Evolutionary conservation across 2,329 filamentous ascomycete species (phyloP).

Genomic region (Sporothrix brasiliensis): DNA sequence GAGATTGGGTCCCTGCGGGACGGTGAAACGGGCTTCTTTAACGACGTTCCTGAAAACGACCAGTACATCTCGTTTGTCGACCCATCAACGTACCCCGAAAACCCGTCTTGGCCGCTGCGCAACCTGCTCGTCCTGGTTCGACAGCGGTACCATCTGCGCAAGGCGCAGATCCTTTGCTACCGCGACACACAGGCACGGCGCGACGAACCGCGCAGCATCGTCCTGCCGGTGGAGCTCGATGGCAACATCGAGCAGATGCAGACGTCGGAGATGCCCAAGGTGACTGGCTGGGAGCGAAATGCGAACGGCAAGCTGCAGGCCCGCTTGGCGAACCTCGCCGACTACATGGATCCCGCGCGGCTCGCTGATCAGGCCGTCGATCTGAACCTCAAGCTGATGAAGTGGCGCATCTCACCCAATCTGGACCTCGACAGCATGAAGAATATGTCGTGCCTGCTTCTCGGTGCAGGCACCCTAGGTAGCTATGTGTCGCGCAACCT

Average conservation of each 20-base stretch:
- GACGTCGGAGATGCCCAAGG: slow-evolving; percentile 71
- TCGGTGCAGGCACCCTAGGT: slow-evolving; percentile 90
- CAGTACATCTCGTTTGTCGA: slow-evolving; percentile 86
- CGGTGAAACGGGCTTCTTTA: slow-evolving; percentile 88
- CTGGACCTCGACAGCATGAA: slow-evolving; percentile 89
- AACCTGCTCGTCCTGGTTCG: slow-evolving; percentile 85
- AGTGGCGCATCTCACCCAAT: slow-evolving; percentile 91
- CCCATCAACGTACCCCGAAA: slow-evolving; percentile 83
- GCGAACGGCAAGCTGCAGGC: slow-evolving; percentile 74
- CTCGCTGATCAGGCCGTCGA: slow-evolving; percentile 94
- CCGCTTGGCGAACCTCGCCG: slow-evolving; percentile 78
- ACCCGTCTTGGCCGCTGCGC: slow-evolving; percentile 89
- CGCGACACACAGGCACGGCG: slow-evolving; percentile 77
- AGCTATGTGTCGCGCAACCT: slow-evolving; percentile 91
- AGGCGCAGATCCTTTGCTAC: slow-evolving; percentile 86
- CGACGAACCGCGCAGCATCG: slow-evolving; percentile 79
- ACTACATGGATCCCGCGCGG: slow-evolving; percentile 88
- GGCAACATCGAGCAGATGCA: slow-evolving; percentile 48
- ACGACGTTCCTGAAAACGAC: slow-evolving; percentile 69
- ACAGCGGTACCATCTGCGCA: slow-evolving; percentile 75
- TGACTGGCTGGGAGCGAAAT: slow-evolving; percentile 94
- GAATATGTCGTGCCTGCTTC: slow-evolving; percentile 81
- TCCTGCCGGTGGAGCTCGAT: slow-evolving; percentile 68
- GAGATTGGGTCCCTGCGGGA: slow-evolving; percentile 72
- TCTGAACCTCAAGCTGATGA: slow-evolving; percentile 96